Conservation (phyloP, 1,284 basidiomycete genomes). For the Amylostereum areolatum region DNA sequence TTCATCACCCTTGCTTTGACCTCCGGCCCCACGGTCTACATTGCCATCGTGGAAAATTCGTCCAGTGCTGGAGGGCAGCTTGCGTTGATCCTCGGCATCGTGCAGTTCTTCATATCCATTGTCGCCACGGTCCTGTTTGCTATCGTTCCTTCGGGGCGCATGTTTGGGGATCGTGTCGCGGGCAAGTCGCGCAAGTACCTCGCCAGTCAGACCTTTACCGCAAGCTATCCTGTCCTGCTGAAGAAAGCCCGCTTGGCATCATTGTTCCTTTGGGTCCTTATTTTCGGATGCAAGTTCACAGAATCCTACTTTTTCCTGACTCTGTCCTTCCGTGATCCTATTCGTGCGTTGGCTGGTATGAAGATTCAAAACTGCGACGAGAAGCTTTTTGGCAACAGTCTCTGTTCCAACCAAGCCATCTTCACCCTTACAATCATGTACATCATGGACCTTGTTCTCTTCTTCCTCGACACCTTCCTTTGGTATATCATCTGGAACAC, state of each 20-base stretch:
- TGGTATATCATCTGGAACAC: slow-evolving; percentile 99
- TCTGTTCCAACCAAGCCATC: slow-evolving; percentile 86
- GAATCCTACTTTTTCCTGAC: slow-evolving; percentile 97
- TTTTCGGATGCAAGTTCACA: slow-evolving; percentile 91
- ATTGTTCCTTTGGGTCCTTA: slow-evolving; percentile 76
- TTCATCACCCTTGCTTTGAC: slow-evolving; percentile 80
- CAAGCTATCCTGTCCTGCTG: slow-evolving; percentile 76
- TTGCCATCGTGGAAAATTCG: slow-evolving; percentile 62
- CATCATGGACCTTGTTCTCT: slow-evolving; percentile 89
- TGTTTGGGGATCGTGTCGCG: slow-evolving; percentile 93
- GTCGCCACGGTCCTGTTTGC: slow-evolving; percentile 79
- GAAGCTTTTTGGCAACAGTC: slow-evolving; percentile 71
- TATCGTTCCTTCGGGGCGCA: slow-evolving; percentile 85
- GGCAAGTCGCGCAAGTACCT: slow-evolving; percentile 93
- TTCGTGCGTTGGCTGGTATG: slow-evolving; percentile 90
- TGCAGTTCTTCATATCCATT: slow-evolving; percentile 88
- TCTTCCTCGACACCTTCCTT: slow-evolving; percentile 96
- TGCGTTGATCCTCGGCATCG: slow-evolving; percentile 83
- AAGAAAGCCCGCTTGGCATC: slow-evolving; percentile 64
- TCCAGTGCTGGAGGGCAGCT: slow-evolving; percentile 57
- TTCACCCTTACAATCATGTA: slow-evolving; percentile 96
- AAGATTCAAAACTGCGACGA: slow-evolving; percentile 84
- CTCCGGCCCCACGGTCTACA: slow-evolving; percentile 86
- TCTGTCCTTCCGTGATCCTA: slow-evolving; percentile 86
- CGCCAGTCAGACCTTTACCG: slow-evolving; percentile 93